Evolutionary conservation across 805 yeast genomes (phyloP).

Genomic region (Candida ipomoeae): DNA sequence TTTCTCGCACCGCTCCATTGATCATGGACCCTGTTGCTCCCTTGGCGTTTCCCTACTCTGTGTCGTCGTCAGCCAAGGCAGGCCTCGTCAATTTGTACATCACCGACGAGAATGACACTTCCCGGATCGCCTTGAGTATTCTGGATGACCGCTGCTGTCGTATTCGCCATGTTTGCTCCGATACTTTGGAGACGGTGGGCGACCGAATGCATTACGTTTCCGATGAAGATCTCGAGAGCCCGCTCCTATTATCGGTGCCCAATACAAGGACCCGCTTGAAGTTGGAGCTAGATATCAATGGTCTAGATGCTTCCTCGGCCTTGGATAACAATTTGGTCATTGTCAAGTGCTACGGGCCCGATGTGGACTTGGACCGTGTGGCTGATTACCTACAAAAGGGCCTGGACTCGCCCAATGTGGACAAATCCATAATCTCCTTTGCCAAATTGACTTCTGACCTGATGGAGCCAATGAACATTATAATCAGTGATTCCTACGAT

Average conservation of each 20-base stretch:
- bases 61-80: conserved; percentile 13
- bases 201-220: conserved; percentile 7
- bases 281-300: conserved; percentile 25
- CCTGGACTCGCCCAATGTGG: conserved; percentile 11
- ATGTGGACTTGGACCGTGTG: conserved; percentile 10
- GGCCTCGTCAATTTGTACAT: conserved; percentile 22
- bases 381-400: conserved; percentile 10
- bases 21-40: conserved; percentile 2
- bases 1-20: not conserved
- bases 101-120: conserved; percentile 25
- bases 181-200: conserved; percentile 10
- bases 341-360: conserved; percentile 26
- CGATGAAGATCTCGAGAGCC: conserved; percentile 12
- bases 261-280: conserved; percentile 21
- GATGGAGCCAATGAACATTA: conserved; percentile 7
- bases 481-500: conserved; percentile 14
- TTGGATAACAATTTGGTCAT: conserved; percentile 25
- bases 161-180: conserved; percentile 17
- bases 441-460: conserved; percentile 25
- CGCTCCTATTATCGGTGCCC: conserved; percentile 30
- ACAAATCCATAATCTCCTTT: conserved; percentile 29
- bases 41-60: conserved; percentile 27
- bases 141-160: conserved; percentile 20
- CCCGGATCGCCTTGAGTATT: conserved; percentile 21
- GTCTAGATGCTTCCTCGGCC: conserved; percentile 12